Conservation (phyloP, 139 green algal species). For the Penium margaritaceum region DNA sequence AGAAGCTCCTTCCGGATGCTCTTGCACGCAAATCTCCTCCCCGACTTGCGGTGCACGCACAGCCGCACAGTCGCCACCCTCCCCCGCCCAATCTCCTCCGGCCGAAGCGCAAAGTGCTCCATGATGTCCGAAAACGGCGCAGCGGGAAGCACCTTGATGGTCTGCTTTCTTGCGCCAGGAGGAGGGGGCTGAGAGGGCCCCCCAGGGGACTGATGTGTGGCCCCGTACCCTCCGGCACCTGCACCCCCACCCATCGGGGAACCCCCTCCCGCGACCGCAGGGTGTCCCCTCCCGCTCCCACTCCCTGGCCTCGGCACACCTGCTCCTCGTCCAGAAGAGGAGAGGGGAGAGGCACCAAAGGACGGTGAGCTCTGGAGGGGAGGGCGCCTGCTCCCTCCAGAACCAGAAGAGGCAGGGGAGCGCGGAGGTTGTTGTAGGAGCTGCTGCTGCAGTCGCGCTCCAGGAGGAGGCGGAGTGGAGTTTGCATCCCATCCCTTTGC, state of each 20-base stretch:
- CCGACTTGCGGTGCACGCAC: conserved; percentile 52
- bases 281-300: background rate
- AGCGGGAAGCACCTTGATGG: background rate
- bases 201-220: too few relatives aligned
- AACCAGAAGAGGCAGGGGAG: too few relatives aligned
- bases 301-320: background rate
- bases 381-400: too few relatives aligned
- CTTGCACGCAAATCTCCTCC: conserved; percentile 67
- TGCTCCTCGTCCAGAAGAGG: background rate
- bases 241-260: background rate
- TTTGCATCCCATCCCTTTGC: too few relatives aligned
- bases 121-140: conserved; percentile 1
- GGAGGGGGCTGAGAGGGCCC: too few relatives aligned
- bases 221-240: too few relatives aligned
- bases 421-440: too few relatives aligned
- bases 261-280: background rate
- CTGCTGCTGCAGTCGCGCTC: too few relatives aligned
- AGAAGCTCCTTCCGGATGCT: conserved; percentile 83
- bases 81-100: conserved; percentile 32
- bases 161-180: background rate
- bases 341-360: too few relatives aligned
- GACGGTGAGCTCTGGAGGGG: too few relatives aligned
- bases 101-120: background rate
- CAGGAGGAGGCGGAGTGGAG: too few relatives aligned
- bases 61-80: conserved; percentile 44